Percentiles rank a stretch among this genome's conserved stretches.
These are phyloP conservation scores for Ascochyta koolunga DNA, from an alignment of 2,329 filamentous ascomycete species.

Conservation along the genomic window DNA sequence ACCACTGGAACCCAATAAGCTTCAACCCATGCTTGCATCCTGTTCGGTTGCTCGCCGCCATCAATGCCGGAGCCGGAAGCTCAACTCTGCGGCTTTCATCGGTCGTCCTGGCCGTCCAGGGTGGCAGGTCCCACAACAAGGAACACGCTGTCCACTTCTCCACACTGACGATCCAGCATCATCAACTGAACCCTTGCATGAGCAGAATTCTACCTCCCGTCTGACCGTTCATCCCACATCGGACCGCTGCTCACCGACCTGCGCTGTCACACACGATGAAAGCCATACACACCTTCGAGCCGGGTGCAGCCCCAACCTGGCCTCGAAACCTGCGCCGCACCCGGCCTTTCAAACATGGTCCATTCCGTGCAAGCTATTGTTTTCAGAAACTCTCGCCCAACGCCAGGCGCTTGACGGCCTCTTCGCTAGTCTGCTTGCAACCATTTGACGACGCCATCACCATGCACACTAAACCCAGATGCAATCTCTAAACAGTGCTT, in stretches of 20 bases:
- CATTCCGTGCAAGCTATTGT: conserved; percentile 15
- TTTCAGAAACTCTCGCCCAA: conserved; percentile 25
- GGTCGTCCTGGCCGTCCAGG: background rate
- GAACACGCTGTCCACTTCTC: conserved; percentile 8
- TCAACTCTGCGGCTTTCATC: conserved; percentile 5
- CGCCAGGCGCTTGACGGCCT: conserved; percentile 16
- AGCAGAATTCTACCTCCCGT: conserved; percentile 13
- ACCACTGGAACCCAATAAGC: conserved; percentile 15
- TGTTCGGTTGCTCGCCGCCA: conserved; percentile 2
- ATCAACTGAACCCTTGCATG: conserved; percentile 19
- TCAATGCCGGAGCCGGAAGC: conserved; percentile 12
- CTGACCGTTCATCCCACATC: conserved; percentile 15
- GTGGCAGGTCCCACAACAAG: background rate
- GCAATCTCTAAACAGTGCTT: background rate
- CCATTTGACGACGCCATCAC: conserved; percentile 8
- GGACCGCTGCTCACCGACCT: conserved; percentile 18
- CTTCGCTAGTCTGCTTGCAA: conserved; percentile 14
- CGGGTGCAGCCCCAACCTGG: conserved; percentile 29
- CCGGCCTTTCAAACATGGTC: conserved; percentile 19
- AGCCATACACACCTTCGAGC: conserved; percentile 40
- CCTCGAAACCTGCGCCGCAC: conserved; percentile 24
- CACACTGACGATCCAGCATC: conserved; percentile 10
- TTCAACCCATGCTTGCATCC: conserved; percentile 16
- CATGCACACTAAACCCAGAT: conserved; percentile 6
- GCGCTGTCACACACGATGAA: conserved; percentile 34